These are phyloP conservation scores for Suillus placidus DNA, from an alignment of 768 basidiomycete species.

Conservation along the genomic window DNA sequence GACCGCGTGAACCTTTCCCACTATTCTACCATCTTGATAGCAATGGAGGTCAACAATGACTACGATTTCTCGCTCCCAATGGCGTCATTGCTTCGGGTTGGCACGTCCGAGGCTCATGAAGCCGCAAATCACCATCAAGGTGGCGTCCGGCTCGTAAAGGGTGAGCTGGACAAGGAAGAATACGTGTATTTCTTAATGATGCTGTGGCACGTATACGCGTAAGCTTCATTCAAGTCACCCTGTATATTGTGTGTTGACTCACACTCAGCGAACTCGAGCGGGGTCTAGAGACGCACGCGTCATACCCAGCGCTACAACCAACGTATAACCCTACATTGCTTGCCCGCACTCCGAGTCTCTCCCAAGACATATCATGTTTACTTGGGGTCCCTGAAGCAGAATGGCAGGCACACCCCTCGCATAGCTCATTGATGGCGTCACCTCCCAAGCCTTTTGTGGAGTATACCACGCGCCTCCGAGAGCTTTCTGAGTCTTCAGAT, in stretches of 20 bases:
- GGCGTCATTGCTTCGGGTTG: constrained; percentile 41
- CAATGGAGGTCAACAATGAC: constrained; percentile 2
- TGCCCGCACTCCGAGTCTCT: constrained; percentile 58
- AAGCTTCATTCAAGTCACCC: constrained; percentile 30
- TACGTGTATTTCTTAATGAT: constrained; percentile 75
- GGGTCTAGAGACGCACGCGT: constrained; percentile 59
- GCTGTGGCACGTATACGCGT: constrained; percentile 83
- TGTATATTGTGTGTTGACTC: background rate
- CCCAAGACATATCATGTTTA: constrained; percentile 69
- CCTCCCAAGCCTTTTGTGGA: constrained; percentile 51
- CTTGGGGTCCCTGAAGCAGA: constrained; percentile 49
- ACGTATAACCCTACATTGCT: constrained; percentile 75
- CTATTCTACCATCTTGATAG: background rate
- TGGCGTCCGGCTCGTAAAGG: constrained; percentile 58
- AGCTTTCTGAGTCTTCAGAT: constrained; percentile 44
- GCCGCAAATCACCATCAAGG: constrained; percentile 58
- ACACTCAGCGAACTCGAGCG: constrained; percentile 53
- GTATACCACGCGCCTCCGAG: constrained; percentile 57
- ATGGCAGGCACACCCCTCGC: constrained; percentile 61
- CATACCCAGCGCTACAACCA: constrained; percentile 62
- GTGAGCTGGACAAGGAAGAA: constrained; percentile 61
- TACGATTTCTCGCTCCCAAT: constrained; percentile 33
- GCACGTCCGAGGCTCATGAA: constrained; percentile 56
- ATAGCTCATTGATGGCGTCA: constrained; percentile 45
- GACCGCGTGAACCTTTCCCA: background rate